Evolutionary conservation across 345 rosid species (phyloP), one percentile per base, ranked within the genome.

Genomic region (Aquilaria sinensis): DNA sequence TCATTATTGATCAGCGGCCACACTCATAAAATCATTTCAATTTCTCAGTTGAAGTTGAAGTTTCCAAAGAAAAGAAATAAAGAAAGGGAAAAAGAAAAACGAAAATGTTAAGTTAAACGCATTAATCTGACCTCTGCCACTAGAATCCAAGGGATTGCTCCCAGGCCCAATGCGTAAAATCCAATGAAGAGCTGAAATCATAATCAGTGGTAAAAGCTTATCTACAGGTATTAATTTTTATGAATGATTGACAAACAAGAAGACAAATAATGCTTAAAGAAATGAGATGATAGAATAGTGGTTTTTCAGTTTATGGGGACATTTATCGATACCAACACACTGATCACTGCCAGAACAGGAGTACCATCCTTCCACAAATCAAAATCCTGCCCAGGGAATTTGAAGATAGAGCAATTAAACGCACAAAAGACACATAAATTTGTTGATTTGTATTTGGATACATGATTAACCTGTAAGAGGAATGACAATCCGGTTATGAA

Each of bases 401-500:
- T 23, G 47, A 34, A 15, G 45, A 31, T 13, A 32, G 31, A 31
- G 3, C 12, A 11, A 11, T 34, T 43, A 54, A 8, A 55, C 29
- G 56, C 2, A 3, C 9, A 15, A 31, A 43, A 1, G 31, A 29
- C 13, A 23, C 37, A 16, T 31, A 2, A 16, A 54, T 23, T 16
- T 45, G 9, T 9, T 52, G 12, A 41, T 41, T 56, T 4, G 4
- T 45, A 14, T 12, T 43, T 67, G n/a, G 48, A 48, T 2, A 4
- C n/a, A 51, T 23, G 10, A 59, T 46, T 2, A 41, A 75, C 79
- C 82, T 76, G 76, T 37, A 76, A 50, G 33, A 56, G 37, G 67
- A 76, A 79, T 60, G 76, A 61, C 5, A 63, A 9, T n/a, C 76
- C 83, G 12, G 67, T 54, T 6, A 70, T 43, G 61, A 51, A 58